These are phyloP conservation scores for Lipomyces yamadae DNA, from an alignment of 805 yeast species.

Conservation along the genomic window DNA sequence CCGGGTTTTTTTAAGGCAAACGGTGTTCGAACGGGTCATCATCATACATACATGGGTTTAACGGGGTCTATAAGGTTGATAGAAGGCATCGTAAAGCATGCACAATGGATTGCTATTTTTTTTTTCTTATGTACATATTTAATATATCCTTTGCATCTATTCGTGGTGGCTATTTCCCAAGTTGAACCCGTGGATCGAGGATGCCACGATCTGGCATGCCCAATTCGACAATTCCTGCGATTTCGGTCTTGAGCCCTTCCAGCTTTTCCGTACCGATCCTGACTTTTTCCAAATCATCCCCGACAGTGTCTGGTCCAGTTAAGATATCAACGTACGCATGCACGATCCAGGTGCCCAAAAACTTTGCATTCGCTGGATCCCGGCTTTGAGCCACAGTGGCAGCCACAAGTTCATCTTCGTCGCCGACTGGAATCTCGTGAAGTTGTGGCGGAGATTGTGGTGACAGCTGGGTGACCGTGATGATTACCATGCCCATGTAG, in stretches of 20 bases:
- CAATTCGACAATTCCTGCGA: conserved; percentile 28
- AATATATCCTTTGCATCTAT: not conserved
- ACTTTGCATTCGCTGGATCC: conserved; percentile 21
- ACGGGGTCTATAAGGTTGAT: not conserved
- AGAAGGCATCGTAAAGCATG: not conserved
- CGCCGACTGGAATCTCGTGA: conserved; percentile 24
- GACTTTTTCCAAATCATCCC: conserved; percentile 28
- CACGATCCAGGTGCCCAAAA: conserved; percentile 29
- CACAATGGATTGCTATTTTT: not conserved
- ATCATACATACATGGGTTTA: not conserved
- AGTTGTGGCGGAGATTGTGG: conserved; percentile 29
- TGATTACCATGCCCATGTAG: conserved; percentile 24
- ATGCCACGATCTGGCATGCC: conserved; percentile 35
- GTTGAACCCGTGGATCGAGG: conserved; percentile 35
- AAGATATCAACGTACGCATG: conserved; percentile 34
- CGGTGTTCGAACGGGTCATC: conserved; percentile 6
- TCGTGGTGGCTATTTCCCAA: conserved; percentile 19
- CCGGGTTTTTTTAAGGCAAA: not conserved
- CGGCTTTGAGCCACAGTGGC: conserved; percentile 24
- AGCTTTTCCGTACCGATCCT: conserved; percentile 24
- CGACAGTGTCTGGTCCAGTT: conserved; percentile 22
- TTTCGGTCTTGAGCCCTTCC: conserved; percentile 28
- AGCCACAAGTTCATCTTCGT: conserved; percentile 23
- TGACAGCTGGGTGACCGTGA: conserved; percentile 22
- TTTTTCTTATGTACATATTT: not conserved